These are phyloP conservation scores for Penicillium arizonense DNA, from an alignment of 495 filamentous ascomycete genomes.

Conservation along the genomic window DNA sequence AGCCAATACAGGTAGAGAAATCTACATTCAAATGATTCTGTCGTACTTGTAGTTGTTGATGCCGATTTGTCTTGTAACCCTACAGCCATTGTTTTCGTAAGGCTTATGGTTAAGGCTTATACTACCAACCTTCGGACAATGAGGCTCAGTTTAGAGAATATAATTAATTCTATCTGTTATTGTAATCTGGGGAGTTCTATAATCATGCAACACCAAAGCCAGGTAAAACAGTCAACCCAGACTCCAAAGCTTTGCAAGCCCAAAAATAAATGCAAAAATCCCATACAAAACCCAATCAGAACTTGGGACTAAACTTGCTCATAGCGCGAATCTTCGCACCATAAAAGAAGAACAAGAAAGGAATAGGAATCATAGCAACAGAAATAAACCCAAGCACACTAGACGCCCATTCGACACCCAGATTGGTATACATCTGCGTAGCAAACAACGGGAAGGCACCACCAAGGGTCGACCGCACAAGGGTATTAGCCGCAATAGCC, in stretches of 20 bases:
- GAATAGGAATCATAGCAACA: constrained; percentile 64
- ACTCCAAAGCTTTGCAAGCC: neutral
- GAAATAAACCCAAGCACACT: constrained; percentile 65
- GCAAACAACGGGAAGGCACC: constrained; percentile 68
- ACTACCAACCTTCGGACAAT: too few relatives aligned
- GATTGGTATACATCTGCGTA: constrained; percentile 56
- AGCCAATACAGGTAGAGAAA: constrained; percentile 22
- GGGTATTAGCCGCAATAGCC: constrained; percentile 67
- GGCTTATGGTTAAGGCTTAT: too few relatives aligned
- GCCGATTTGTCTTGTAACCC: too few relatives aligned
- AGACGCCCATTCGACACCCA: constrained; percentile 64
- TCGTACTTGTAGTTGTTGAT: neutral
- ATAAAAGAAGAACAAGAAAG: constrained; percentile 68
- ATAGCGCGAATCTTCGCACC: constrained; percentile 59
- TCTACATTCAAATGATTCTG: constrained; percentile 10
- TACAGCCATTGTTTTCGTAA: too few relatives aligned
- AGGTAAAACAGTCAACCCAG: neutral
- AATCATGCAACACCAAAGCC: constrained; percentile 1
- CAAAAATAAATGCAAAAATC: neutral
- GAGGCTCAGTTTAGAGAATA: too few relatives aligned
- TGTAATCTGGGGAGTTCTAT: too few relatives aligned
- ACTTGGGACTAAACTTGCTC: constrained; percentile 48
- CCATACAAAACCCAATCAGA: constrained; percentile 16
- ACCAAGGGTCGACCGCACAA: constrained; percentile 60
- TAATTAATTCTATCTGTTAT: too few relatives aligned